phyloP scores from a whole-genome alignment of 345 rosid species.

The Camelina laxa region DNA sequence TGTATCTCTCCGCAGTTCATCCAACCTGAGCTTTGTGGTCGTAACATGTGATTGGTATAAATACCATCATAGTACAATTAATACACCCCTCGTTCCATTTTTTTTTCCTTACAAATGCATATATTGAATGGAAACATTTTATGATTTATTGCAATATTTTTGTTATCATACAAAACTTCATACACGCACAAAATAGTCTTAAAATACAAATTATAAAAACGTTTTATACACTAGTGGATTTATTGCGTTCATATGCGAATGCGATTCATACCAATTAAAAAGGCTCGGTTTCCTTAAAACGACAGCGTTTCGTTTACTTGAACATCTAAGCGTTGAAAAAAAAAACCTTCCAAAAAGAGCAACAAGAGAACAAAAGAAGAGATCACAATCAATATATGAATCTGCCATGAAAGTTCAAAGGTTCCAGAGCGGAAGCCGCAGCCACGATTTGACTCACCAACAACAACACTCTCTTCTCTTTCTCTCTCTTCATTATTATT shows the following conservation, averaged over 20 bases:
- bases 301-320: slow-evolving; percentile 10
- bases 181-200: not conserved
- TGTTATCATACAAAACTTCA: not conserved
- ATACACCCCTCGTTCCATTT: not conserved
- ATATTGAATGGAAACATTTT: not conserved
- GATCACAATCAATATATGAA: slow-evolving; percentile 15
- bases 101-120: not conserved
- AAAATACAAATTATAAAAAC: not conserved
- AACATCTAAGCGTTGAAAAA: not conserved
- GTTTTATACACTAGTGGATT: not conserved
- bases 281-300: not conserved
- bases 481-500: slow-evolving; percentile 36
- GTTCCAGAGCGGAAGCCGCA: slow-evolving; percentile 32
- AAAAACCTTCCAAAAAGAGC: not conserved
- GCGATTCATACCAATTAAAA: not conserved
- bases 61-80: not conserved
- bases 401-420: slow-evolving; percentile 41
- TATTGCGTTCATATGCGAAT: not conserved
- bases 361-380: slow-evolving; percentile 25
- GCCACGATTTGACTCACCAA: slow-evolving; percentile 45
- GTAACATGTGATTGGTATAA: not conserved
- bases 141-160: not conserved
- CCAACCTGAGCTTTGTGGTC: not conserved
- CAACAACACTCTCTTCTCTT: slow-evolving; percentile 32
- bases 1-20: not conserved